Conservation (phyloP, 257 asterid genomes). For the Rehmannia glutinosa region DNA sequence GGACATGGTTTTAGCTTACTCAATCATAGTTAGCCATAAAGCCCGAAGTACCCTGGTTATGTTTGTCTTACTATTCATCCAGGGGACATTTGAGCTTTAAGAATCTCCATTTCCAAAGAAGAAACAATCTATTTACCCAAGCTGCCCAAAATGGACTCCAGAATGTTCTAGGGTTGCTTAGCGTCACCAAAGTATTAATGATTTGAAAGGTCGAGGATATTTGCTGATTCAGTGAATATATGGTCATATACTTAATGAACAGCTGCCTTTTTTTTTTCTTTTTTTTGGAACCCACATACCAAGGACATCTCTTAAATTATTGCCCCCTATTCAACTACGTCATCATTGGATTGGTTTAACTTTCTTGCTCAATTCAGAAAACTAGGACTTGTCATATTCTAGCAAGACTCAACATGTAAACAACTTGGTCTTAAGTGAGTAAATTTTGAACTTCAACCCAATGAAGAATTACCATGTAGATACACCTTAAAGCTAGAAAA, state of each 20-base stretch:
- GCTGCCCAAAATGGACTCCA: neutral
- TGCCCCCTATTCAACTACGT: too few relatives aligned
- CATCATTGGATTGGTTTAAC: too few relatives aligned
- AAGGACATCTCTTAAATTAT: too few relatives aligned
- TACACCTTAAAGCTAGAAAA: neutral
- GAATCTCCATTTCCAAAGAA: neutral
- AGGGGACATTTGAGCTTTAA: neutral
- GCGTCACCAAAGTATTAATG: neutral
- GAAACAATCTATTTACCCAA: neutral
- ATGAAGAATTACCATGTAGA: neutral
- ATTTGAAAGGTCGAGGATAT: conserved; percentile 11
- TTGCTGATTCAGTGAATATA: neutral
- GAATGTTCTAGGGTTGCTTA: neutral
- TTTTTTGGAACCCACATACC: neutral
- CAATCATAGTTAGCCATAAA: neutral
- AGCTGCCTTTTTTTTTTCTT: too few relatives aligned
- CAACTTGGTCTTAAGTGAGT: conserved; percentile 2
- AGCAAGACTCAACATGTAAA: too few relatives aligned
- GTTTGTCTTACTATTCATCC: neutral
- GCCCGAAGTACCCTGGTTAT: neutral
- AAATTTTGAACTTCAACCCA: conserved; percentile 1
- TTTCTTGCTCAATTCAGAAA: too few relatives aligned
- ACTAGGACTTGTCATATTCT: too few relatives aligned
- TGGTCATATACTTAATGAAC: neutral
- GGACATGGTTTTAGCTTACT: neutral